Base-by-base conservation (phyloP, 2,329 filamentous ascomycete species). In the Cladosporium sphaerospermum region DNA sequence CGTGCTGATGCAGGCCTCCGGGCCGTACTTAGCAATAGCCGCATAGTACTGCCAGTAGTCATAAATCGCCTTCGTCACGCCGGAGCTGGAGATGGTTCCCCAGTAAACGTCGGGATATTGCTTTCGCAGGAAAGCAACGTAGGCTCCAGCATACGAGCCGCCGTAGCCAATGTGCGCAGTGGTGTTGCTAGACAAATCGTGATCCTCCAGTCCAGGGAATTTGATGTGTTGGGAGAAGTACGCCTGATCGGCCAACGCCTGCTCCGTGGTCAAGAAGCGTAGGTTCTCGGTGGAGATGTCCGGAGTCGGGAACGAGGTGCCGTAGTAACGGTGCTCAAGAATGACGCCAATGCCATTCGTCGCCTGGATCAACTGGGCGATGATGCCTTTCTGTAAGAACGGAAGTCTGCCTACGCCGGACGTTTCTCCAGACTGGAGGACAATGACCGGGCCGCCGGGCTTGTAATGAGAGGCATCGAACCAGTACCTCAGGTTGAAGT, bases 311-410 rank as follows among this genome's bases (percentile, higher is more conserved):
- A 85, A 83, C 65, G 86, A 91, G 10, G 76, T 77, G 53, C 89
- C 89, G 64, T 95, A 95, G 75, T 95, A 95, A 31, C 89, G 82
- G 55, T 95, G 89, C 72, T 95, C 89, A 2, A 95, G 78, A 44
- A 95, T 80, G 2, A 95, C 85, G 3, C 84, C 88, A 23, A 95
- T 71, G 1, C 89, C 89, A 53, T 83, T 74, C 0, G 86, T 88
- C 1, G 85, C 85, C 60, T 84, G 73, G 3, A 85, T 79, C 14
- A 95, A 75, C 58, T 88, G 78, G 34, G 83, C 77, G 0, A 89
- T 75, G 49, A 95, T 85, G 49, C 89, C 89, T 66, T 93, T 88
- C 59, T 90, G 82, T 9, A 95, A 71, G 64, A 80, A 92, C 0
- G 79, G 78, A 14, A 95, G 72, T 11, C 88, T 78, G 32, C 67